phyloP scores from a whole-genome alignment of 2,329 filamentous ascomycete species.

The Rosellinia necatrix region DNA sequence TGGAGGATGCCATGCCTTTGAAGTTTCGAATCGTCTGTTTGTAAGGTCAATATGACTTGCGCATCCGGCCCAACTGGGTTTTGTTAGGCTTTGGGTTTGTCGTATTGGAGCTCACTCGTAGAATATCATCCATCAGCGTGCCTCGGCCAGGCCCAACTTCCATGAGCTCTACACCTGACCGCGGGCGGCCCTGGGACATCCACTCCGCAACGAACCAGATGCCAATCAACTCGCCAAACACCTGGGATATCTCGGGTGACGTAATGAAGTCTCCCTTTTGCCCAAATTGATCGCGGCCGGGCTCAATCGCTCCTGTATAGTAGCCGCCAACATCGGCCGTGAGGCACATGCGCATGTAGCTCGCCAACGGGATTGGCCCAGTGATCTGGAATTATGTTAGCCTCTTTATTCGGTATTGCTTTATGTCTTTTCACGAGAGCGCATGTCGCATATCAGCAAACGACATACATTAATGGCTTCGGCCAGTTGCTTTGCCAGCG shows the following conservation, averaged over 20 bases:
- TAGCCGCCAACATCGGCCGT: constrained; percentile 91
- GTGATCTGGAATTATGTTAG: constrained; percentile 60
- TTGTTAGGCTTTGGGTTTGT: not conserved
- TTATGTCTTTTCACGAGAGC: not conserved
- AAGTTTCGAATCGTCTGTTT: constrained; percentile 81
- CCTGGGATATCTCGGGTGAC: constrained; percentile 94
- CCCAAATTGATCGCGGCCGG: constrained; percentile 86
- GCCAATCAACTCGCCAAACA: constrained; percentile 92
- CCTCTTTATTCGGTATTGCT: not conserved
- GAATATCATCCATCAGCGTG: constrained; percentile 95
- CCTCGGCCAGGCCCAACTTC: constrained; percentile 94
- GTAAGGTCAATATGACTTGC: constrained; percentile 3
- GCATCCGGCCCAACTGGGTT: not conserved
- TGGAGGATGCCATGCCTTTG: constrained; percentile 72
- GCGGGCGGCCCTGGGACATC: constrained; percentile 83
- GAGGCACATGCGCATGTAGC: constrained; percentile 98
- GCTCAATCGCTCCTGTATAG: constrained; percentile 76
- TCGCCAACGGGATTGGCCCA: constrained; percentile 86
- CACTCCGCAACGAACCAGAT: constrained; percentile 97
- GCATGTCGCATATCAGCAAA: not conserved
- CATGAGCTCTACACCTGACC: constrained; percentile 80
- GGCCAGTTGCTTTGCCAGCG: constrained; percentile 82
- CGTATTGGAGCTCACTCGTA: constrained; percentile 67
- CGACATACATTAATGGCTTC: constrained; percentile 78
- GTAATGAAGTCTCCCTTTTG: constrained; percentile 93